phyloP scores from a whole-genome alignment of 495 filamentous ascomycete species.

The Talaromyces proteolyticus region DNA sequence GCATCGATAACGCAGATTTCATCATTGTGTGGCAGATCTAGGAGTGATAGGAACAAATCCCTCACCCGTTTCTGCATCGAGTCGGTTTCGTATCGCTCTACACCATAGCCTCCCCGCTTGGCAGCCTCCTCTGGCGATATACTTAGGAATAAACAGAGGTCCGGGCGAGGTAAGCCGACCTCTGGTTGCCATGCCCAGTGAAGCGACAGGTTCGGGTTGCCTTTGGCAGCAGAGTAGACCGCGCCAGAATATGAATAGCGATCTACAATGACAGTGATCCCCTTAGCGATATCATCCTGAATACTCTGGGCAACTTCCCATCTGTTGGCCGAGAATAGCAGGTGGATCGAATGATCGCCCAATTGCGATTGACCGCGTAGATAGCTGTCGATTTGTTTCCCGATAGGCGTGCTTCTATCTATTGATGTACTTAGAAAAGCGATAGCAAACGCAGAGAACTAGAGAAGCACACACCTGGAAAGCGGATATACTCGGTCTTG shows the following conservation, averaged over 20 bases:
- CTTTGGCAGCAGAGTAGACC: conserved; percentile 93
- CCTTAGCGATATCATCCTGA: conserved; percentile 50
- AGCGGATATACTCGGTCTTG: conserved; percentile 69
- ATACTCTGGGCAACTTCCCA: conserved; percentile 81
- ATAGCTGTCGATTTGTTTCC: conserved; percentile 84
- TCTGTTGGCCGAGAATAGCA: conserved; percentile 92
- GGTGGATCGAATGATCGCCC: conserved; percentile 89
- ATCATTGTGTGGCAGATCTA: conserved; percentile 27
- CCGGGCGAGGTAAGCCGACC: conserved; percentile 79
- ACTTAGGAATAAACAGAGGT: conserved; percentile 82
- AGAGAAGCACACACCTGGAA: conserved; percentile 58
- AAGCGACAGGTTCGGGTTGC: conserved; percentile 60
- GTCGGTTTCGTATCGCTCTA: conserved; percentile 81
- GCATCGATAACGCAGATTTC: conserved; percentile 46
- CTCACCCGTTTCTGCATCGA: conserved; percentile 79
- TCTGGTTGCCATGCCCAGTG: conserved; percentile 81
- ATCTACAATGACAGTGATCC: conserved; percentile 77
- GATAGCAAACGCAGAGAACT: background rate
- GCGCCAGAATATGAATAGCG: conserved; percentile 92
- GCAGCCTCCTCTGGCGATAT: conserved; percentile 67
- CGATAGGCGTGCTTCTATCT: conserved; percentile 88
- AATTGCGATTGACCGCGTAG: conserved; percentile 67
- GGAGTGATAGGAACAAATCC: conserved; percentile 55
- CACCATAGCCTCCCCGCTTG: conserved; percentile 75
- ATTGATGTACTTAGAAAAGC: background rate